phyloP scores from a whole-genome alignment of 2,329 filamentous ascomycete species.

The Pyrenophora graminea region DNA sequence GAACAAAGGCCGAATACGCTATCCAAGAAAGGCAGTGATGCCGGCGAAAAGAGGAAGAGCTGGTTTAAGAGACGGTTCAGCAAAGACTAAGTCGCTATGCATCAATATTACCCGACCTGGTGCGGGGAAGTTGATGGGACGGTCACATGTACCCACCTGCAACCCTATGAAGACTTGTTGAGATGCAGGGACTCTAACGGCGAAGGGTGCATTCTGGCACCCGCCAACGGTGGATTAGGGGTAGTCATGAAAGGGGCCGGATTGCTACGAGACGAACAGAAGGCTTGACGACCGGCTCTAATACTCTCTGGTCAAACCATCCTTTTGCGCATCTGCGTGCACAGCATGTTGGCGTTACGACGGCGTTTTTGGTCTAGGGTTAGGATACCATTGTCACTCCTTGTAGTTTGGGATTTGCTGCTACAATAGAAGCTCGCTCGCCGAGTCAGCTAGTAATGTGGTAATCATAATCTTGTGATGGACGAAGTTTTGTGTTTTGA shows the following conservation, averaged over 20 bases:
- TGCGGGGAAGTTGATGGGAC: neutral
- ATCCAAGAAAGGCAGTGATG: constrained; percentile 28
- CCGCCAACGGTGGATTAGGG: neutral
- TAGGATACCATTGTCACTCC: constrained; percentile 21
- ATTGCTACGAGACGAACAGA: constrained; percentile 16
- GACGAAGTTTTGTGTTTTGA: neutral
- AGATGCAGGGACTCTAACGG: too few species aligned
- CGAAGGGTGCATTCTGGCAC: constrained; percentile 1
- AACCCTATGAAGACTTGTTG: neutral
- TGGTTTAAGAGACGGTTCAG: constrained; percentile 87
- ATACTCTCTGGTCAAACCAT: constrained; percentile 10
- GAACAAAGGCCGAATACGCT: constrained; percentile 23
- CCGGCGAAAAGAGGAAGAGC: constrained; percentile 73
- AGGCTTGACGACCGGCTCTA: constrained; percentile 3
- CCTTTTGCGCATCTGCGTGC: constrained; percentile 6
- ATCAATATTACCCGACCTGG: neutral
- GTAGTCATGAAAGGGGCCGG: constrained; percentile 3
- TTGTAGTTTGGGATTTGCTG: constrained; percentile 18
- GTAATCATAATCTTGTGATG: constrained; percentile 35
- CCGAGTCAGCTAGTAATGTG: constrained; percentile 20
- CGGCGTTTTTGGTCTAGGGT: constrained; percentile 14
- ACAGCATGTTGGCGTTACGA: constrained; percentile 17
- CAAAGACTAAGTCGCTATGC: constrained; percentile 53
- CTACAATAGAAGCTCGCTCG: constrained; percentile 11
- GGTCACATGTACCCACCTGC: neutral